phyloP scores from a whole-genome alignment of 2,329 filamentous ascomycete genomes.

The Akanthomyces lecanii region DNA sequence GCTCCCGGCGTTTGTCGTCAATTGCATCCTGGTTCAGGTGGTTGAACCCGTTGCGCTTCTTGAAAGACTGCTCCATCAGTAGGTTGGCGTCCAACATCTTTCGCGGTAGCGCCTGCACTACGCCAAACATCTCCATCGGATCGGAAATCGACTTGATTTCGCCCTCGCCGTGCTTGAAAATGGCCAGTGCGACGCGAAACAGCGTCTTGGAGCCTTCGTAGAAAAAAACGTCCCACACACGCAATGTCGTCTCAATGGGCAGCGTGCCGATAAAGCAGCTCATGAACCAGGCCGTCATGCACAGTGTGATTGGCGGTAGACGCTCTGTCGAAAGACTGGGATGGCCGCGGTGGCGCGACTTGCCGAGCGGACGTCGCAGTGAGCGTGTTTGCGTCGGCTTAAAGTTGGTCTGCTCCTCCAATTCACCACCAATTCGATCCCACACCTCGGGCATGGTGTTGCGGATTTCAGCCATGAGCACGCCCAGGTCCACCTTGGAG shows the following conservation, averaged over 20 bases:
- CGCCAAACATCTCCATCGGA: constrained; percentile 93
- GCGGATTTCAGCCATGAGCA: constrained; percentile 81
- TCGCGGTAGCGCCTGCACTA: constrained; percentile 83
- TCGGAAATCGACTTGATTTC: constrained; percentile 77
- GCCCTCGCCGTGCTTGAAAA: constrained; percentile 82
- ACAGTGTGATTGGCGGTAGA: constrained; percentile 84
- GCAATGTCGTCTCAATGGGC: constrained; percentile 84
- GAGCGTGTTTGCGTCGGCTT: constrained; percentile 34
- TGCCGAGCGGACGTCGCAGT: constrained; percentile 35
- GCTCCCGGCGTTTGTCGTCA: constrained; percentile 68
- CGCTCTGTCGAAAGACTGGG: constrained; percentile 44
- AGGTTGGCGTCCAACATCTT: constrained; percentile 75
- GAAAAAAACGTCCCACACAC: constrained; percentile 94
- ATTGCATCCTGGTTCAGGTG: constrained; percentile 78
- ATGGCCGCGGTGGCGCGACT: constrained; percentile 37
- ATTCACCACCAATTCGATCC: constrained; percentile 79
- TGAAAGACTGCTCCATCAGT: constrained; percentile 79
- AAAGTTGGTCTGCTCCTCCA: constrained; percentile 48
- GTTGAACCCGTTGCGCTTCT: constrained; percentile 72
- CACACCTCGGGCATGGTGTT: constrained; percentile 81
- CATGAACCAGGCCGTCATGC: constrained; percentile 97
- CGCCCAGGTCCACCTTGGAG: constrained; percentile 88
- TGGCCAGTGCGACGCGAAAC: constrained; percentile 83
- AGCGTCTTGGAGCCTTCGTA: constrained; percentile 93
- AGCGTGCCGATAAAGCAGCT: constrained; percentile 90